Evolutionary conservation across 805 yeast genomes (phyloP).

Genomic region (Barnettozyma sp.): DNA sequence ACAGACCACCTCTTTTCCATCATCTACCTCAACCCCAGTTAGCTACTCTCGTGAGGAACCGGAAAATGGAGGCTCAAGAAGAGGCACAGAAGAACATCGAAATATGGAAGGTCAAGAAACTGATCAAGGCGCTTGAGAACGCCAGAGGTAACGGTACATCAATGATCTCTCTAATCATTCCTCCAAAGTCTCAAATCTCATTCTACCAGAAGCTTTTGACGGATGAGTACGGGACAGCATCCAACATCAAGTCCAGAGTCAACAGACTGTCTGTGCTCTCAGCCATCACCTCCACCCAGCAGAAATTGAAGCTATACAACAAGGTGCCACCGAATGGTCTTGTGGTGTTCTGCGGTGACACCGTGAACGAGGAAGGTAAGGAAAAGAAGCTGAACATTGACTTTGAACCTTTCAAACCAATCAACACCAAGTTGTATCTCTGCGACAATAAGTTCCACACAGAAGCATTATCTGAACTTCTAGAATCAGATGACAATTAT

Average conservation of each 20-base stretch:
- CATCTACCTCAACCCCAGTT: background rate
- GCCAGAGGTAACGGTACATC: slow-evolving; percentile 99
- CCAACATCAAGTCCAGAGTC: slow-evolving; percentile 96
- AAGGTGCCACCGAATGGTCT: slow-evolving; percentile 92
- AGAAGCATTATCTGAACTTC: slow-evolving; percentile 88
- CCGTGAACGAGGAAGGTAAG: slow-evolving; percentile 93
- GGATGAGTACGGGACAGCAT: slow-evolving; percentile 98
- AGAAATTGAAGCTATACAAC: slow-evolving; percentile 83
- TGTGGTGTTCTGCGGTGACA: slow-evolving; percentile 97
- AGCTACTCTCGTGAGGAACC: too few relatives aligned
- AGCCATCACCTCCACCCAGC: slow-evolving; percentile 98
- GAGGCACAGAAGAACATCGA: slow-evolving; percentile 96
- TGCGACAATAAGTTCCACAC: slow-evolving; percentile 99
- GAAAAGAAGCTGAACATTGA: slow-evolving; percentile 95
- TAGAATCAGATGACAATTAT: slow-evolving; percentile 92
- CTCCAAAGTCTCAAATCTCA: slow-evolving; percentile 92
- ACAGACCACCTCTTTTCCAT: background rate
- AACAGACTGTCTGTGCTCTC: slow-evolving; percentile 91
- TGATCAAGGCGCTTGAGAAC: slow-evolving; percentile 76
- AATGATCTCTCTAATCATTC: slow-evolving; percentile 93
- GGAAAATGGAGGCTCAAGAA: slow-evolving; percentile 32
- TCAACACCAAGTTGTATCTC: slow-evolving; percentile 89
- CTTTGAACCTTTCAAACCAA: slow-evolving; percentile 98
- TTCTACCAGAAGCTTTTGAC: slow-evolving; percentile 85
- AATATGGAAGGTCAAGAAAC: slow-evolving; percentile 97